Conservation (phyloP, 192 early-diverging fungal species). For the Dispira parvispora region DNA sequence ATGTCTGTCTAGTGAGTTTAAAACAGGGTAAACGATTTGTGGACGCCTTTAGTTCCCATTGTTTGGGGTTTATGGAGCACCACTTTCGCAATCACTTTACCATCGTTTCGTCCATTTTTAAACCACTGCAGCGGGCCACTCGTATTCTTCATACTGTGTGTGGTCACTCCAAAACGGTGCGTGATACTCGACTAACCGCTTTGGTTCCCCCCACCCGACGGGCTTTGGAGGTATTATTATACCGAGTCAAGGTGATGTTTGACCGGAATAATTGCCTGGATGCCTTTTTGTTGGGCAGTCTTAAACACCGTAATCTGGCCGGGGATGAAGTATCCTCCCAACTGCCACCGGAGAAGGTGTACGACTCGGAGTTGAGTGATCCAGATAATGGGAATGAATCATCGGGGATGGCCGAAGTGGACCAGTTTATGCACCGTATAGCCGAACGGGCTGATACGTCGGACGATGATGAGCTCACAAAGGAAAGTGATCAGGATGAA, state of each 20-base stretch:
- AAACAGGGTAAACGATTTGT: slow-evolving; percentile 18
- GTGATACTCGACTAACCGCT: slow-evolving; percentile 38
- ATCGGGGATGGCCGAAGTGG: neutral
- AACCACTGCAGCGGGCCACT: slow-evolving; percentile 24
- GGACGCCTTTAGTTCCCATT: slow-evolving; percentile 17
- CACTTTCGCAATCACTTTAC: slow-evolving; percentile 19
- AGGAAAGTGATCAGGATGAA: too few relatives aligned
- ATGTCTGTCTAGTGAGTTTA: slow-evolving; percentile 14
- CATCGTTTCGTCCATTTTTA: slow-evolving; percentile 15
- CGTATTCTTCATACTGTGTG: slow-evolving; percentile 45
- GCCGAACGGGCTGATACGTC: neutral
- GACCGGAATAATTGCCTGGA: slow-evolving; percentile 41
- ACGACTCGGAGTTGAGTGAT: neutral
- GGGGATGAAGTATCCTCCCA: slow-evolving; percentile 55
- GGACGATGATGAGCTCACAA: too few relatives aligned
- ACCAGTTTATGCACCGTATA: neutral
- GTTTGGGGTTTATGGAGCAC: slow-evolving; percentile 19
- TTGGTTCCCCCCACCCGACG: slow-evolving; percentile 51
- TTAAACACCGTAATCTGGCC: slow-evolving; percentile 56
- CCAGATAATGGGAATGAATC: neutral
- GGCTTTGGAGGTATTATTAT: slow-evolving; percentile 53
- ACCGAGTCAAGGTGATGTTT: slow-evolving; percentile 55
- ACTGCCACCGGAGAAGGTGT: slow-evolving; percentile 16
- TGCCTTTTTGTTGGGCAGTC: slow-evolving; percentile 31
- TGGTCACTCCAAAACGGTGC: slow-evolving; percentile 53